Evolutionary conservation across 305 asterid genomes (phyloP).

Genomic region (Solanum hybrid): DNA sequence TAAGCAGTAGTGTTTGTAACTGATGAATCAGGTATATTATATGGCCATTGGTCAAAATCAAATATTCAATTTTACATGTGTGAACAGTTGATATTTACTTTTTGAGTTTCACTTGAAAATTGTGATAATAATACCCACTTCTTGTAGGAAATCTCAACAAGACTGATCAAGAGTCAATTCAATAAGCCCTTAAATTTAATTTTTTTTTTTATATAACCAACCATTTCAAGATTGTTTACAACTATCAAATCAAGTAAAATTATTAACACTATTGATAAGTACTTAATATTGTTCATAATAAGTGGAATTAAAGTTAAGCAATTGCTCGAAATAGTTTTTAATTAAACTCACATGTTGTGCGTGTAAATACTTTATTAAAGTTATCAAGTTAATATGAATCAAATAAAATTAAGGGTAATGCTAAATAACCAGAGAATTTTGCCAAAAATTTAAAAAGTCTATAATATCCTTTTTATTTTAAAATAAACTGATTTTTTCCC

Average conservation of each 20-base stretch:
- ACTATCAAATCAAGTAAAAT: background rate
- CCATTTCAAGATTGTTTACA: background rate
- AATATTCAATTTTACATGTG: background rate
- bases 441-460: no score
- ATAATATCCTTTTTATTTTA: no score
- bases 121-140: background rate
- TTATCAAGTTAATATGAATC: no score
- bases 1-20: background rate
- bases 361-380: background rate
- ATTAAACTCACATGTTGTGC: background rate
- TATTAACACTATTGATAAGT: background rate
- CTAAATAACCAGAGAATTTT: no score
- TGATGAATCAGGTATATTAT: background rate
- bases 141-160: background rate
- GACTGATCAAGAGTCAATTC: background rate
- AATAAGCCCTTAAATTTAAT: background rate
- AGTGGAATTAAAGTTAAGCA: background rate
- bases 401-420: background rate
- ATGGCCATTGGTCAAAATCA: constrained; percentile 3
- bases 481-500: no score
- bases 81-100: background rate
- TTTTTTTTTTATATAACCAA: background rate
- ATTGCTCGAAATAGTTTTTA: background rate
- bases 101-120: background rate
- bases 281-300: background rate